phyloP scores from a whole-genome alignment of 2,329 filamentous ascomycete genomes.

The Ophiostoma sp. region DNA sequence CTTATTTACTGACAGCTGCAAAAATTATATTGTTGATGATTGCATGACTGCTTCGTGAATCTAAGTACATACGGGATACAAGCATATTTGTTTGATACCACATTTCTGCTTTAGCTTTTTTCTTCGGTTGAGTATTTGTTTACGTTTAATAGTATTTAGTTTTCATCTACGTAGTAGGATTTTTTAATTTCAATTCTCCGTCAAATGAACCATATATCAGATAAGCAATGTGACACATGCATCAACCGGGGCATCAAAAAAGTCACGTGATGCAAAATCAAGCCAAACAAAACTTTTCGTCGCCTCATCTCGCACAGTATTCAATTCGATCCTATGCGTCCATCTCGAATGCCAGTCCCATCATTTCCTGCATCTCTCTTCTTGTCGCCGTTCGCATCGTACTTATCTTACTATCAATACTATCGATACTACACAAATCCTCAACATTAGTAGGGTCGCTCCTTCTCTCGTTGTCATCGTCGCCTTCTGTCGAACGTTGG shows the following conservation, averaged over 20 bases:
- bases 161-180: too few relatives aligned
- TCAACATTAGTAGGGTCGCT: neutral
- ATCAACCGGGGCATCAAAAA: neutral
- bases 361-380: neutral
- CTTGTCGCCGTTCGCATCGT: neutral
- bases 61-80: neutral
- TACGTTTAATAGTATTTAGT: too few relatives aligned
- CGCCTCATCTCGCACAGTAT: neutral
- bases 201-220: neutral
- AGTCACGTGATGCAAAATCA: neutral
- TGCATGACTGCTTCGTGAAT: neutral
- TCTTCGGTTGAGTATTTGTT: too few relatives aligned
- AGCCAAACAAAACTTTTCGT: constrained; percentile 6
- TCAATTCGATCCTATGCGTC: constrained; percentile 5
- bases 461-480: neutral
- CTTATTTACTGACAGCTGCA: too few relatives aligned
- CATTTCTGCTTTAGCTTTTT: too few relatives aligned
- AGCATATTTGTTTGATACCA: neutral
- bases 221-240: neutral
- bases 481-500: neutral
- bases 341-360: neutral
- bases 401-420: neutral
- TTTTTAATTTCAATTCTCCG: too few relatives aligned
- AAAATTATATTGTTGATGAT: too few relatives aligned
- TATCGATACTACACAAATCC: neutral